Evolutionary conservation across 305 asterid genomes (phyloP).

Genomic region (Plantago coronopus): DNA sequence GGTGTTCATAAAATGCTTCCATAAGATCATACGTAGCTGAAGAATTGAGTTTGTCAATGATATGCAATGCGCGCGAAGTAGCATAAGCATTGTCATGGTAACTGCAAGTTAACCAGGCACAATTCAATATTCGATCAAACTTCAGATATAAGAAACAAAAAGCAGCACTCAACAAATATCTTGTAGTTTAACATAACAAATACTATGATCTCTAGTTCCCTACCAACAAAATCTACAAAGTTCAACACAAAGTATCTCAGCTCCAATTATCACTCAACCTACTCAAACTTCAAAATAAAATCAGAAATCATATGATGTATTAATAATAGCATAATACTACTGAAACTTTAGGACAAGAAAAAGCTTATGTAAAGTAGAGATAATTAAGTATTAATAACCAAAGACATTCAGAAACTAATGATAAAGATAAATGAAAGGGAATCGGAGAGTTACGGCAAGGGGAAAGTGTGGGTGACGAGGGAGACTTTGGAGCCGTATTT

Average conservation of each 20-base stretch:
- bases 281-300: neutral
- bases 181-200: no score
- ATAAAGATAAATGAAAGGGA: neutral
- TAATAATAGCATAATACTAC: neutral
- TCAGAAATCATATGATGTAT: neutral
- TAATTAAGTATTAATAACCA: no score
- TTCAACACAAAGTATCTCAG: no score
- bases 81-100: conserved; percentile 79
- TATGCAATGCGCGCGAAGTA: conserved; percentile 66
- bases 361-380: no score
- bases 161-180: neutral
- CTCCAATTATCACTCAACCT: no score
- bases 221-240: no score
- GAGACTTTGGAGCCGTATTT: conserved; percentile 50
- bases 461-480: conserved; percentile 60
- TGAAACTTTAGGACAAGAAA: no score
- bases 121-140: neutral
- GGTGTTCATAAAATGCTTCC: conserved; percentile 64
- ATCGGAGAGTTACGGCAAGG: conserved; percentile 59
- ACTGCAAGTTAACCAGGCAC: conserved; percentile 34
- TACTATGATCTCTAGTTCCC: no score
- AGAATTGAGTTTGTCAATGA: conserved; percentile 41
- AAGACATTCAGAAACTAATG: neutral
- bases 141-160: neutral
- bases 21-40: conserved; percentile 53